Evolutionary conservation across 768 basidiomycete species (phyloP).

Genomic region (Pholiota molesta): DNA sequence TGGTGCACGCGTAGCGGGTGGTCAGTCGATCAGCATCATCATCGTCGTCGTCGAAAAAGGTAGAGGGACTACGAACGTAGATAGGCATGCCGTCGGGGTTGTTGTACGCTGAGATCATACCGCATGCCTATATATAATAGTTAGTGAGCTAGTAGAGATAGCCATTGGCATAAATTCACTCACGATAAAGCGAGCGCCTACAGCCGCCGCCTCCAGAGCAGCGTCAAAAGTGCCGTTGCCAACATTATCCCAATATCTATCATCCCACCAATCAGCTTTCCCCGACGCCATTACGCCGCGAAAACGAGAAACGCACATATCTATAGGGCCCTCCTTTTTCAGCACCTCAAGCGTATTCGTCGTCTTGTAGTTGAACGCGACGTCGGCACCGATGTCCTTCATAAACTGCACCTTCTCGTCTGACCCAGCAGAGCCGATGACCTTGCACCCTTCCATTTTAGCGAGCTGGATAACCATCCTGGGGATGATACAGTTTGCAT

Average conservation of each 20-base stretch:
- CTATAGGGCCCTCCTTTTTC: conserved; percentile 52
- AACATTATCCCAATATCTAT: conserved; percentile 60
- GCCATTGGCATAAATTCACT: conserved; percentile 17
- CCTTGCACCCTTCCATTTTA: conserved; percentile 55
- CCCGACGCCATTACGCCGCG: too few species aligned
- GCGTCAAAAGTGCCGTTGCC: conserved; percentile 62
- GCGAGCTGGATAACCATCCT: conserved; percentile 56
- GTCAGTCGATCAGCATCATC: too few species aligned
- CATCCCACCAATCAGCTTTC: too few species aligned
- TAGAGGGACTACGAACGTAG: conserved; percentile 23
- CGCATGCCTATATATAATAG: conserved; percentile 36
- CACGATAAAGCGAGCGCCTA: conserved; percentile 53
- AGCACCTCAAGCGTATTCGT: conserved; percentile 53
- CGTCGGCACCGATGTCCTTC: conserved; percentile 62
- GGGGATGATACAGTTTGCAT: not conserved
- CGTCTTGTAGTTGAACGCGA: conserved; percentile 78
- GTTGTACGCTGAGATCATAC: conserved; percentile 43
- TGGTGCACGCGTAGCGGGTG: not conserved
- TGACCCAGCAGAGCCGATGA: conserved; percentile 71
- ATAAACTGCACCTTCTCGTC: conserved; percentile 72
- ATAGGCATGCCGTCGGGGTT: conserved; percentile 26
- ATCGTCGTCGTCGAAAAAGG: too few species aligned
- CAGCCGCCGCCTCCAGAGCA: conserved; percentile 48
- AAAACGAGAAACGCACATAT: conserved; percentile 34
- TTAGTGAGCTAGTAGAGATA: not conserved